Percentiles rank a stretch among this genome's conserved stretches.
Evolutionary conservation across 768 basidiomycete genomes (phyloP).

Genomic region (Suillus brevipes): DNA sequence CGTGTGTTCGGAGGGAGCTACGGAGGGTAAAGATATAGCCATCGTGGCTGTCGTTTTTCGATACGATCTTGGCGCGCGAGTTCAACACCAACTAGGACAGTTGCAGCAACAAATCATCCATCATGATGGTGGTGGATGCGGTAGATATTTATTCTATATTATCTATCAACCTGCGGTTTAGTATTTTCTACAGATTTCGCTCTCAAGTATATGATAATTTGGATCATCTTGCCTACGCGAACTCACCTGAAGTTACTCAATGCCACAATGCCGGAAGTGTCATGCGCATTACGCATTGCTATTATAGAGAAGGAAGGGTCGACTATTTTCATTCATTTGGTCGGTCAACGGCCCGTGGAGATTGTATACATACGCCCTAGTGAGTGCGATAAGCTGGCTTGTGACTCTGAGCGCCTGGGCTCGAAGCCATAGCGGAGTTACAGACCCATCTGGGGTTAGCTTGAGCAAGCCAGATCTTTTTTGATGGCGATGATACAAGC

Average conservation of each 20-base stretch:
- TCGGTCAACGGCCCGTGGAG: too few species aligned
- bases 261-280: not conserved
- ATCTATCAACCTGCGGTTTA: too few species aligned
- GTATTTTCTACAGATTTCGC: too few species aligned
- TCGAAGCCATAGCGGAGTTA: not conserved
- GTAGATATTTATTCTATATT: too few species aligned
- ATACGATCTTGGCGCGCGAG: not conserved
- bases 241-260: too few species aligned
- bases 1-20: too few species aligned
- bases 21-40: too few species aligned
- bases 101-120: not conserved
- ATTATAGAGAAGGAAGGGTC: too few species aligned
- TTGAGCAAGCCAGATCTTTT: not conserved
- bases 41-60: not conserved
- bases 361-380: not conserved
- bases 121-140: too few species aligned
- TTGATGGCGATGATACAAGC: not conserved
- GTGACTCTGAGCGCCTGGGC: not conserved
- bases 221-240: not conserved
- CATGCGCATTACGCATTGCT: not conserved
- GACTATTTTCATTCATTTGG: too few species aligned
- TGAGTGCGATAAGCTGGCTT: not conserved
- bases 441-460: too few species aligned
- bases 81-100: not conserved
- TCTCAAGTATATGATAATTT: too few species aligned